Evolutionary conservation across 1,139 yeast genomes (phyloP).

Genomic region (Lodderomyces margitis): DNA sequence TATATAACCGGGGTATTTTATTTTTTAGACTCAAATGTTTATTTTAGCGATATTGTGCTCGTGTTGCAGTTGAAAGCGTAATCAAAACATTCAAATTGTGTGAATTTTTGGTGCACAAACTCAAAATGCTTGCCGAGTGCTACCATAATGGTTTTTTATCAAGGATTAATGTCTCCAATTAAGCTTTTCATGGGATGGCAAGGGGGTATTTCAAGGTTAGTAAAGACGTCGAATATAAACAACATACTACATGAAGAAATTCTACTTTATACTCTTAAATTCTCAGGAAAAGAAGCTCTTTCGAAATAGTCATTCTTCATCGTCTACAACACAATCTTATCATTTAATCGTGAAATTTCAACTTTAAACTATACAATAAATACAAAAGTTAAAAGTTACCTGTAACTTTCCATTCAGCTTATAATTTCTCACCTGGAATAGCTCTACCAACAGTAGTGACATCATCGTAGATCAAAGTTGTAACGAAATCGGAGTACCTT

Average conservation of each 20-base stretch:
- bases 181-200: no score
- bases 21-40: not conserved
- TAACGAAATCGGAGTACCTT: conserved; percentile 70
- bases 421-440: conserved; percentile 43
- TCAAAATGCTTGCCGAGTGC: no score
- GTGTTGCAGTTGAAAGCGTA: not conserved
- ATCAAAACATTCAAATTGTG: not conserved
- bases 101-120: not conserved
- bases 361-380: conserved; percentile 3
- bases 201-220: no score
- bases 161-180: no score
- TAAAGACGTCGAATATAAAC: no score
- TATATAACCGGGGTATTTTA: not conserved
- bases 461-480: conserved; percentile 68
- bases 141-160: no score
- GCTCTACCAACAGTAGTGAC: conserved; percentile 57
- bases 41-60: not conserved
- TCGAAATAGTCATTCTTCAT: no score
- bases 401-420: conserved; percentile 13
- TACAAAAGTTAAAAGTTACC: conserved; percentile 3
- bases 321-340: no score
- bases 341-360: no score
- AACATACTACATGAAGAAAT: no score
- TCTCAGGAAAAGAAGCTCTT: no score
- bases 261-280: no score